phyloP scores from a whole-genome alignment of 305 asterid species.

The Solanum hybrid region DNA sequence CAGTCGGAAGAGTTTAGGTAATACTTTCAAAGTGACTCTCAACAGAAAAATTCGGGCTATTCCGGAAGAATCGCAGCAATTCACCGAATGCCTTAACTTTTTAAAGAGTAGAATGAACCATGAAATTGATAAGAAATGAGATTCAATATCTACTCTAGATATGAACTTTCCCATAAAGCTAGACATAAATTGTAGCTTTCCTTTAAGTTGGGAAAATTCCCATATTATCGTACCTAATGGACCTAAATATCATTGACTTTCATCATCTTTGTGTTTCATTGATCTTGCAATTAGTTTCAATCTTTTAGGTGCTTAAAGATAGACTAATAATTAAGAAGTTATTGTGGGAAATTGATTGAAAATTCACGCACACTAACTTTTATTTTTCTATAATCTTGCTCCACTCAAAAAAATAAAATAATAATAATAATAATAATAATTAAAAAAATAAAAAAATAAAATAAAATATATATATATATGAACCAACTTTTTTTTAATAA shows the following conservation, averaged over 20 bases:
- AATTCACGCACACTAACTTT: neutral
- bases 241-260: neutral
- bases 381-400: neutral
- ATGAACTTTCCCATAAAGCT: neutral
- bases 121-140: neutral
- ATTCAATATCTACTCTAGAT: neutral
- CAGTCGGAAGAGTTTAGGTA: rapidly evolving
- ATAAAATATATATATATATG: no score
- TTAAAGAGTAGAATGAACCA: neutral
- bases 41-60: rapidly evolving
- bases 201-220: neutral
- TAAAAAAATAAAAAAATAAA: no score
- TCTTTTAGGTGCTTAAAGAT: neutral
- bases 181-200: neutral
- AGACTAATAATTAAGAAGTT: neutral
- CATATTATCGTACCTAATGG: neutral
- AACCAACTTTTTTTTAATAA: no score
- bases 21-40: neutral
- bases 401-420: neutral
- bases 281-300: neutral
- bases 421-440: no score
- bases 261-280: neutral
- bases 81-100: neutral
- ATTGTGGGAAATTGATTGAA: neutral
- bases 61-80: rapidly evolving